Conservation (phyloP, 177 flowering plant species). For the Vitis hybrid region DNA sequence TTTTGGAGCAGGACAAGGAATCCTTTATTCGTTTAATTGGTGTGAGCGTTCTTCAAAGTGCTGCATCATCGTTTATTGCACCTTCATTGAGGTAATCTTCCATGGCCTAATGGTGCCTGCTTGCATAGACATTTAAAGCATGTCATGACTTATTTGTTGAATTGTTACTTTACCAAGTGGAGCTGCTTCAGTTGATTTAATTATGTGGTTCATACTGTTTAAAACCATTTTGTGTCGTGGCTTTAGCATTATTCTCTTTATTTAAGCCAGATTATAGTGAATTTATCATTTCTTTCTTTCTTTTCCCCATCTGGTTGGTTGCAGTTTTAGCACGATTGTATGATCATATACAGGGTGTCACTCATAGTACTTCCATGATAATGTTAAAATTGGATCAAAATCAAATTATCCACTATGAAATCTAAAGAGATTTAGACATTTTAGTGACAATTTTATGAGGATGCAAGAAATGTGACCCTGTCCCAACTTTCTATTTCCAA, state of each 20-base stretch:
- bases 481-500: no score
- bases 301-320: no score
- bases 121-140: not conserved
- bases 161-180: not conserved
- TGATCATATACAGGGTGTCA: no score
- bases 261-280: no score
- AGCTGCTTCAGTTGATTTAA: not conserved
- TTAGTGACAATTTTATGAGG: no score
- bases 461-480: no score
- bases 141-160: not conserved
- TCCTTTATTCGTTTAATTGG: conserved; percentile 81
- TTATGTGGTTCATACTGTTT: not conserved
- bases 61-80: conserved; percentile 87
- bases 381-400: no score
- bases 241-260: not conserved
- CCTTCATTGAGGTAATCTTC: conserved; percentile 83
- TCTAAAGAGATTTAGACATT: no score
- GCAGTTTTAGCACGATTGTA: no score
- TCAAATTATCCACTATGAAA: no score
- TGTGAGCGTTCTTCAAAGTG: conserved; percentile 92
- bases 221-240: not conserved
- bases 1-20: conserved; percentile 94
- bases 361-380: no score
- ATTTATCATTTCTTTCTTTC: no score
- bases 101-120: not conserved